phyloP scores from a whole-genome alignment of 73 alveolate species.

The Paramecium sonneborni region DNA sequence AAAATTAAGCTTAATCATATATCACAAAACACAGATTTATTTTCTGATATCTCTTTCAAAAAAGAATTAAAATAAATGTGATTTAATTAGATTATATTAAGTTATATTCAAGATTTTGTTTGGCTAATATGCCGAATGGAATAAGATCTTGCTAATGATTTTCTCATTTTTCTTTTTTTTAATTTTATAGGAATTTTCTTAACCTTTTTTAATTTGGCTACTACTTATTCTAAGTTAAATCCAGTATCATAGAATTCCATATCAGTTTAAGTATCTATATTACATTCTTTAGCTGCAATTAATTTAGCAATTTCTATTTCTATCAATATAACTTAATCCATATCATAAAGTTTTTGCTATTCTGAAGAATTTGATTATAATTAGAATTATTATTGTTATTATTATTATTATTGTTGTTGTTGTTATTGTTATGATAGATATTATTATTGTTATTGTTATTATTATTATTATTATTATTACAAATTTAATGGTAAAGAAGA shows the following conservation, averaged over 20 bases:
- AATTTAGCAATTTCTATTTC: slow-evolving; percentile 7
- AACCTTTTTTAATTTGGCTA: background rate
- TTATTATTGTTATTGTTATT: background rate
- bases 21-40: background rate
- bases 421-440: too few species aligned
- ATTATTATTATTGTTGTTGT: too few species aligned
- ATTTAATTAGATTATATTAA: background rate
- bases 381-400: too few species aligned
- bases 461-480: background rate
- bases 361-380: background rate
- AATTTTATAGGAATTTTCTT: background rate
- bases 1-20: background rate
- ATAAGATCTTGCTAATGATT: background rate
- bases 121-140: background rate
- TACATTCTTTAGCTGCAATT: slow-evolving; percentile 6
- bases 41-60: background rate
- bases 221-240: background rate
- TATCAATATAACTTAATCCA: background rate
- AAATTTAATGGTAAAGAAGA: background rate
- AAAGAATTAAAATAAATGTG: background rate
- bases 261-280: background rate
- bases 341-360: background rate
- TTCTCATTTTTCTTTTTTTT: slow-evolving; percentile 5
- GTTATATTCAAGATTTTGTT: slow-evolving; percentile 1
- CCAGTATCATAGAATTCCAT: slow-evolving; percentile 1